Base-by-base conservation (phyloP, 2,329 filamentous ascomycete species). In the Aureobasidium musti region DNA sequence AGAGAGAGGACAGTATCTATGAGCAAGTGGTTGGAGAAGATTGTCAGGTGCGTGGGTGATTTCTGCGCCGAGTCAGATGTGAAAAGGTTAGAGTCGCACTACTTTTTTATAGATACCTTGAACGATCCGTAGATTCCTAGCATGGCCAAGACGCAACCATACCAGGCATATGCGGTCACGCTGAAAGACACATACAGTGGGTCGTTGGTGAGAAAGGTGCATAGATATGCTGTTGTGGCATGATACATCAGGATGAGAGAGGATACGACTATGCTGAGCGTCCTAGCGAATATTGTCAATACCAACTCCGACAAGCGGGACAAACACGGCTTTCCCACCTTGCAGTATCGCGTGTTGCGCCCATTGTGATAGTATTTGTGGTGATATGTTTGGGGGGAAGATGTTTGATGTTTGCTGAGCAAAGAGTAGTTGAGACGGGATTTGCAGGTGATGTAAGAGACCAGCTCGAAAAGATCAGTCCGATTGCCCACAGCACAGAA, bases 131-230 rank as follows among this genome's bases (percentile, higher is more conserved):
- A 66, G 33, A 74, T 54, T 33, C 72, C 72, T 28, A 73, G 50
- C 19, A 70, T 47, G 41, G 71, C 72, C 67, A 73, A 57, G 6
- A 67, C 66, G 53, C 67, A 71, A 14, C 72, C 70, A 21, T 70
- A 71, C 72, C 71, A 74, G 26, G 72, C 71, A 63, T 74, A 74
- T 14, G 69, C 60, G 19, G 68, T 69, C 19, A 73, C 69, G 63
- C 69, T 69, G 43, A 70, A 63, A 13, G 70, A 71, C 41, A 74
- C 68, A 61, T 70, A 72, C 23, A 74, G 67, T 1, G 73, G 72
- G 53, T 74, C 73, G 63, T 71, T 68, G 23, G 73, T 72, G 3
- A 74, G 63, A 52, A 73, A 70, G 23, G 67, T 67, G 69, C 72
- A 71, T 23, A 72, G 63, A 23, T 70, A 59, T 45, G 70, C 73